Evolutionary conservation across 2,329 filamentous ascomycete genomes (phyloP), one percentile per base, ranked within the genome.

Genomic region (Nothophoma quercina): DNA sequence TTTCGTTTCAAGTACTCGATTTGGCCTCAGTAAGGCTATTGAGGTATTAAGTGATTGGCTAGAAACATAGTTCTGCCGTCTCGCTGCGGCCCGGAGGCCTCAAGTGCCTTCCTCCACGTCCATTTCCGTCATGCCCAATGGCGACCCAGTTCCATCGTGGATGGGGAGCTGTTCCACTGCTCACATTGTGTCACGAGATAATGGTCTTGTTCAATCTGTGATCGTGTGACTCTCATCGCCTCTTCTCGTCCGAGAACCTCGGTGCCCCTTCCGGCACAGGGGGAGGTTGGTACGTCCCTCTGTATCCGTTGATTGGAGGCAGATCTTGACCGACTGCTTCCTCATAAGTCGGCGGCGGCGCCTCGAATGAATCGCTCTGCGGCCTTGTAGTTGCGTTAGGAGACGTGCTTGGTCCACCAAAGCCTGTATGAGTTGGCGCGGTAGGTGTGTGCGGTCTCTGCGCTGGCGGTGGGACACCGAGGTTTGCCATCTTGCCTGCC

Each of bases 311-410:
- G 49, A 91, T 85, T 1, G 91, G 90, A 28, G 85, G 88, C 56
- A 95, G 76, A 52, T 87, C 85, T 59, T 90, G 88, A 6, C 91
- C 92, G 76, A 97, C 88, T 10, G 91, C 92, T 74, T 97, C 93
- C 75, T 96, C 92, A 69, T 98, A 98, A 67, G 91, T 96, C 7
- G 93, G 93, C 15, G 93, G 93, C n/a, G 91, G 90, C 29, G 45
- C 51, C 35, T 55, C 51, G 29, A 34, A 56, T 30, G 56, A 40
- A 12, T 58, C 56, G 29, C 40, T 55, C 8, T 48, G 50, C 8
- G 44, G 50, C 28, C 42, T 41, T 19, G 32, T 23, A 38, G 42
- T 47, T n/a, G 49, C 36, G 25, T 55, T 58, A 12, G 41, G 34
- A 40, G 52, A 50, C 19, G 53, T 51, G 18, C 61, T 49, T 25